These are phyloP conservation scores for Ceratorhiza oryzae-sativae DNA, from an alignment of 1,284 basidiomycete species.

Conservation along the genomic window DNA sequence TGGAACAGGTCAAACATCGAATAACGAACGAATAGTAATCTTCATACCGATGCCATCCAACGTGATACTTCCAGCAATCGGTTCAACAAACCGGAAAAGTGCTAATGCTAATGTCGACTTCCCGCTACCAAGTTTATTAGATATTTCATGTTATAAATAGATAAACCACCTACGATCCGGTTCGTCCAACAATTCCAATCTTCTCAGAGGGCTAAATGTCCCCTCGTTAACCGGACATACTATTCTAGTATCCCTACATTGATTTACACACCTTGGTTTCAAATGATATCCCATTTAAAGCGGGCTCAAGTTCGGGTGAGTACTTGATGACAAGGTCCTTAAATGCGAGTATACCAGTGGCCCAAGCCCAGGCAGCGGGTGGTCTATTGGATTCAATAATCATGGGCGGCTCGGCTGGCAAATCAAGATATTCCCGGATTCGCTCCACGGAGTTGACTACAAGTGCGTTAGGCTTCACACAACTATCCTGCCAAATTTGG, in stretches of 20 bases:
- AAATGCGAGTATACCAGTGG: conserved; percentile 56
- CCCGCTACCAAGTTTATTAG: conserved; percentile 56
- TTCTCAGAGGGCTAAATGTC: conserved; percentile 67
- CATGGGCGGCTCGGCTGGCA: conserved; percentile 85
- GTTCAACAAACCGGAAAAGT: conserved; percentile 88
- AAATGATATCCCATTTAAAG: conserved; percentile 76
- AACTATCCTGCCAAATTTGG: conserved; percentile 39
- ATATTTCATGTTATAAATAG: conserved; percentile 9
- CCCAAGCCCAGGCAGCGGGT: conserved; percentile 87
- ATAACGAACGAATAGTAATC: background rate
- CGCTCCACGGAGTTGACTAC: conserved; percentile 79
- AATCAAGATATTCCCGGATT: conserved; percentile 84
- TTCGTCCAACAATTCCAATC: conserved; percentile 76
- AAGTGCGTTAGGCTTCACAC: conserved; percentile 44
- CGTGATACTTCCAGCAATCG: conserved; percentile 75
- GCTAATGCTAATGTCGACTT: conserved; percentile 87
- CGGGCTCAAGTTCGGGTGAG: conserved; percentile 81
- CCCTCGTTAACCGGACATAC: too few relatives aligned
- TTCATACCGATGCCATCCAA: conserved; percentile 79
- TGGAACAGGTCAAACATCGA: too few relatives aligned
- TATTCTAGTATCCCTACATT: background rate
- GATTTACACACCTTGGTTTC: conserved; percentile 54
- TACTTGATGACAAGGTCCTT: conserved; percentile 83
- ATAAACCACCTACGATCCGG: conserved; percentile 56
- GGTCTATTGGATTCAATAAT: conserved; percentile 70